A percentile compares a stretch with the other conserved stretches of the same genome.
Evolutionary conservation across 2,329 filamentous ascomycete genomes (phyloP).

Genomic region (Alternaria conjuncta): DNA sequence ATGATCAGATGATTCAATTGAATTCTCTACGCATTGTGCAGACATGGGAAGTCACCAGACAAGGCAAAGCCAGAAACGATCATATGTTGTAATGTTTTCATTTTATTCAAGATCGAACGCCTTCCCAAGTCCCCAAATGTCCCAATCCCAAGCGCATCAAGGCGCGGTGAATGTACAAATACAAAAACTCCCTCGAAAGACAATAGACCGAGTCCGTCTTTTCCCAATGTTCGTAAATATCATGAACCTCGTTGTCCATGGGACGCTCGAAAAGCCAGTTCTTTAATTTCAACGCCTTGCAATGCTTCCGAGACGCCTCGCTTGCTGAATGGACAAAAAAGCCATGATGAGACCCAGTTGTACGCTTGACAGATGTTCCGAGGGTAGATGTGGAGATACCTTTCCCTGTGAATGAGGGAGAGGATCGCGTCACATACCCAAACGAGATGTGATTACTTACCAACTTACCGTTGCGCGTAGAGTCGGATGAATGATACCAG

Average conservation of each 20-base stretch:
- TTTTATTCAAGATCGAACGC: conserved; percentile 7
- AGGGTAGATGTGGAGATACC: conserved; percentile 43
- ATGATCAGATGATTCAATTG: background rate
- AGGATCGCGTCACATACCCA: conserved; percentile 49
- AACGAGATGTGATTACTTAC: conserved; percentile 50
- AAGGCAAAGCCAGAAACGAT: background rate
- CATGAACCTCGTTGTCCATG: conserved; percentile 29
- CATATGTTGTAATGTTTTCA: conserved; percentile 1
- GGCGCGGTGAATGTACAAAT: background rate
- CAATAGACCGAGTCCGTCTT: conserved; percentile 9
- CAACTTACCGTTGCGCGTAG: conserved; percentile 52
- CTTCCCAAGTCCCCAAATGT: background rate
- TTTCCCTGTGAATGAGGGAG: conserved; percentile 12
- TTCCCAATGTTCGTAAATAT: conserved; percentile 16
- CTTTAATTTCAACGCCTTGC: conserved; percentile 26
- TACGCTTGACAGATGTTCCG: conserved; percentile 31
- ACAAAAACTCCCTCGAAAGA: conserved; percentile 14
- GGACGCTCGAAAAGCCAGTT: conserved; percentile 32
- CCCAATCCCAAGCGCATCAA: background rate
- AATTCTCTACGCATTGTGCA: background rate
- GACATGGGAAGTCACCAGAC: background rate
- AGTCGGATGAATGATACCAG: conserved; percentile 39
- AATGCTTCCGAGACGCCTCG: conserved; percentile 44
- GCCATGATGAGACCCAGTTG: conserved; percentile 26
- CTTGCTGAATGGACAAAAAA: conserved; percentile 31